Base-by-base conservation (phyloP, 1,284 basidiomycete species). In the Marasmius tenuissimus region DNA sequence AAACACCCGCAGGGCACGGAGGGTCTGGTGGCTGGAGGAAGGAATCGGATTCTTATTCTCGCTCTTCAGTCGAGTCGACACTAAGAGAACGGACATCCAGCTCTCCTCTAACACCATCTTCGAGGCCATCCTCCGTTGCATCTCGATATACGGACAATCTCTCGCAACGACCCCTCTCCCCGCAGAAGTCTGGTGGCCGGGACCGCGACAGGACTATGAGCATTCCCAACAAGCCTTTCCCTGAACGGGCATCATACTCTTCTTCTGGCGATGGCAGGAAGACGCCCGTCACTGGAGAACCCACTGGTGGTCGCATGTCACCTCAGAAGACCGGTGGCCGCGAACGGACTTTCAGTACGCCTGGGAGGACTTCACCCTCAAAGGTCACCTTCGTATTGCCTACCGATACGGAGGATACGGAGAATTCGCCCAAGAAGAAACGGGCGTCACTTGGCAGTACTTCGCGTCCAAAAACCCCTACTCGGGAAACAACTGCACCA, bases 271-370 rank as follows among this genome's bases (percentile, higher is more conserved):
- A 60, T 33, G 49, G 27, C 45, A 38, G 45, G 3, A 58, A 47
- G 40, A 40, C 45, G 10, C 47, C 59, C 14, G 38, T 47, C n/a
- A 11, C 16, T 18, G 57, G 49, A 33, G 42, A 49, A 35, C 10
- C 20, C 18, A 34, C 27, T n/a, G 34, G 42, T 33, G 45, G 70
- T 18, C 64, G 68, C 57, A 50, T 72, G 51, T 75, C 76, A 8
- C 71, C 72, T 52, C 72, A 71, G 67, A 75, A 68, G 61, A 68
- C 70, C 58, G 68, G 73, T 63, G 65, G 69, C 57, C 75, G 79
- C 49, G 77, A 80, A 63, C 76, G 81, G 54, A 80, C 78, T 1
- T 70, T 73, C 50, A 83, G 73, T 69, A 73, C 75, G 12, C 72
- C 82, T 61, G 58, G 62, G 38, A 34, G 33, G 27, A 38, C 52